Evolutionary conservation across 2,329 filamentous ascomycete species (phyloP), one percentile per base, ranked within the genome.

Genomic region (Trichoderma polysporum): DNA sequence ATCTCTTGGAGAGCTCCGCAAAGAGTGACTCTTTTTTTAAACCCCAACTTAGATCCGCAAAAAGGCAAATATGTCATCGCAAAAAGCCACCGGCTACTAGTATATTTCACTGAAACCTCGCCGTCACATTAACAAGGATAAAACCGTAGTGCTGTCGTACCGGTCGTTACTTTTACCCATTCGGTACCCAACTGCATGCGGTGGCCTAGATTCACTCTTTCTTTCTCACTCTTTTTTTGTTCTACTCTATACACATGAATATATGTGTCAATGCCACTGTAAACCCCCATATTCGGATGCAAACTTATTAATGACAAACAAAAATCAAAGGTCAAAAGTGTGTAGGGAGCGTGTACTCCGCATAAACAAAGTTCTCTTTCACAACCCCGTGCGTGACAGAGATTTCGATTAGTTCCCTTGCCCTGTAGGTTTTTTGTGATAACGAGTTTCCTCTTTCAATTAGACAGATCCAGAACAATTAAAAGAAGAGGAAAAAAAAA

Each of bases 361-460:
- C 47, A 50, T 50, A 15, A n/a, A 27, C 6, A 50, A 9, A n/a
- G 19, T 52, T 19, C 17, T 52, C 31, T 29, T 31, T 52, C 41
- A 45, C 12, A 12, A 19, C 7, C 56, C n/a, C 56, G 39, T 59
- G 39, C 27, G 25, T 33, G 39, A 27, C n/a, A 47, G 19, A 59
- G 15, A 33, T 47, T 59, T 45, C 41, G n/a, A 45, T 19, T 45
- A 12, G 8, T 47, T 59, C 17, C 56, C 56, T 59, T 47, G 56
- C 39, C 27, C n/a, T 50, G 47, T 50, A 50, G 25, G 10, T 49
- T 25, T 13, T 22, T n/a, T 41, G 27, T 29, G n/a, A 41, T 59
- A 45, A 47, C 56, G 56, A 59, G 56, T 45, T 47, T 47, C 56
- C 56, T 59, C 56, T 59, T 59, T 59, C n/a, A 59, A 59, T 12